These are phyloP conservation scores for Perkinsus marinus DNA, from an alignment of 169 alveolate genomes.

Conservation along the genomic window DNA sequence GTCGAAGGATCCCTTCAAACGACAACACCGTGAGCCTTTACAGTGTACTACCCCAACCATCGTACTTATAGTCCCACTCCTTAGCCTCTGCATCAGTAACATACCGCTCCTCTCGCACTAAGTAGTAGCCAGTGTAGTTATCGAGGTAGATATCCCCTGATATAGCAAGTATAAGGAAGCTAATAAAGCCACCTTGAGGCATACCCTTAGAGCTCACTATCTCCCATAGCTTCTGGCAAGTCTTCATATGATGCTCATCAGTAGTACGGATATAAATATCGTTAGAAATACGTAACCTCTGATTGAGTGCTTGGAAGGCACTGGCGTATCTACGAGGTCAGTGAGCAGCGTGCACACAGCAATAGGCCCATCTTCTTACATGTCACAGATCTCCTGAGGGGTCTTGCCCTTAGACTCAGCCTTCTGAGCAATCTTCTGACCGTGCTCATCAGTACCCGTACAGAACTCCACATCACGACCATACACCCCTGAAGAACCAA, in stretches of 20 bases:
- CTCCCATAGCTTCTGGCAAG: constrained; percentile 57
- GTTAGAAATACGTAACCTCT: constrained; percentile 27
- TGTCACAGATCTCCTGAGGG: constrained; percentile 66
- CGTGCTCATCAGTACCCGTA: constrained; percentile 86
- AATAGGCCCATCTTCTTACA: background rate
- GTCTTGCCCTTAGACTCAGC: constrained; percentile 56
- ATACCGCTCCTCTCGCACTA: constrained; percentile 76
- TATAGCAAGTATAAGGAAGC: too few relatives aligned
- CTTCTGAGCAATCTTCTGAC: constrained; percentile 70
- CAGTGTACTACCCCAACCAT: background rate
- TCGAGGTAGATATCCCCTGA: constrained; percentile 53
- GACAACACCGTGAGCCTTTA: background rate
- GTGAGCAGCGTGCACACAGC: background rate
- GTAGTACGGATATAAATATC: constrained; percentile 72
- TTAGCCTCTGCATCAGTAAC: constrained; percentile 74
- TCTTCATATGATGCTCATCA: constrained; percentile 46
- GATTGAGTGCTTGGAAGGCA: constrained; percentile 12
- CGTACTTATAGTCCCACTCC: constrained; percentile 37
- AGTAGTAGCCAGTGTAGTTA: constrained; percentile 73
- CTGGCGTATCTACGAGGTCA: background rate
- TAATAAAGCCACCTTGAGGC: too few relatives aligned
- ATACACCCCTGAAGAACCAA: constrained; percentile 13
- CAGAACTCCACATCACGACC: constrained; percentile 58
- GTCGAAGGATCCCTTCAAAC: constrained; percentile 49
- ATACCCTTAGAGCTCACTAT: constrained; percentile 44